phyloP scores from a whole-genome alignment of 805 yeast genomes.

The Komagataella kurtzmanii region DNA sequence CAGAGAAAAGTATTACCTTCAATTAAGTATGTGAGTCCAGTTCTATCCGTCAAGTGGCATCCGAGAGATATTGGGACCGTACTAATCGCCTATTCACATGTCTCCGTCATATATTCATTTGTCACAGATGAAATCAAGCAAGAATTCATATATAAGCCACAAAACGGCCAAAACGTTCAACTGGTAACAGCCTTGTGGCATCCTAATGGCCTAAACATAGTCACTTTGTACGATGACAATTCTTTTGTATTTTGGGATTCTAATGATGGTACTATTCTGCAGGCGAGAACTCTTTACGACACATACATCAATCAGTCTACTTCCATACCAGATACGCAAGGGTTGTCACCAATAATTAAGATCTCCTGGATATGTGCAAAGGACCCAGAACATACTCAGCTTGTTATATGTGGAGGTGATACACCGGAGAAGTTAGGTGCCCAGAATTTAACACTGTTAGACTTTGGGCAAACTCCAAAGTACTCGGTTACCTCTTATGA shows the following conservation, averaged over 20 bases:
- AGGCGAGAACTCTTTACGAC: constrained; percentile 63
- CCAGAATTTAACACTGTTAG: constrained; percentile 40
- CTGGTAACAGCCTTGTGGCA: constrained; percentile 57
- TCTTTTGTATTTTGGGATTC: constrained; percentile 91
- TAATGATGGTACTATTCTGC: constrained; percentile 54
- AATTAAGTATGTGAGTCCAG: constrained; percentile 32
- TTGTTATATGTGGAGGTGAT: constrained; percentile 62
- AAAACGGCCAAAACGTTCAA: constrained; percentile 15
- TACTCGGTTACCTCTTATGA: constrained; percentile 75
- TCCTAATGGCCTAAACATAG: constrained; percentile 82
- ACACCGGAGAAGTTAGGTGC: constrained; percentile 26
- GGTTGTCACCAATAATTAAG: constrained; percentile 25
- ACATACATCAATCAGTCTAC: constrained; percentile 44
- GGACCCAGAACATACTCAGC: constrained; percentile 70
- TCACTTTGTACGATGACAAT: constrained; percentile 73
- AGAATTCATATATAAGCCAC: constrained; percentile 34
- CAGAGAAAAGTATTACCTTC: constrained; percentile 52
- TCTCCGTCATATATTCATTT: constrained; percentile 59
- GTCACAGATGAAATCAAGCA: constrained; percentile 44
- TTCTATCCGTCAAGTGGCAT: constrained; percentile 58
- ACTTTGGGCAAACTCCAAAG: constrained; percentile 70
- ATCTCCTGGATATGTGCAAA: constrained; percentile 68
- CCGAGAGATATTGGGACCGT: constrained; percentile 82
- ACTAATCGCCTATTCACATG: constrained; percentile 57
- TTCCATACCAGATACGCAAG: constrained; percentile 8